These are phyloP conservation scores for Excoecaria cochinchinensis DNA, from an alignment of 345 rosid genomes.

Conservation along the genomic window DNA sequence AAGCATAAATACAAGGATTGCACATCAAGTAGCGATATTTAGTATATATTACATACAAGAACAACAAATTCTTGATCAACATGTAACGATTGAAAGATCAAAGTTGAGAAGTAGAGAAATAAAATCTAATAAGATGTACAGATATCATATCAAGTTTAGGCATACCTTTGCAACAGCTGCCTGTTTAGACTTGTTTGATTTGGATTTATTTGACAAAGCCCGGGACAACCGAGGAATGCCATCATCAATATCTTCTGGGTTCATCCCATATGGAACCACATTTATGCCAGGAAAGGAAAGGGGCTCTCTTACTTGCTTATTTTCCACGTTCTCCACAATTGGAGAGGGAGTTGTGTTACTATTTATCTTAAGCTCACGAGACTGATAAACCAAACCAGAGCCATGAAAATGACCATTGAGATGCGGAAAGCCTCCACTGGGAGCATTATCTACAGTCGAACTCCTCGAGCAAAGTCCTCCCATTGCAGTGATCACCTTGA, in stretches of 20 bases:
- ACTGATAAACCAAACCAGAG: conserved; percentile 43
- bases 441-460: conserved; percentile 88
- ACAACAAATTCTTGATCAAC: neutral
- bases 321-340: conserved; percentile 39
- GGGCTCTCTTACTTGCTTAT: conserved; percentile 47
- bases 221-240: conserved; percentile 78
- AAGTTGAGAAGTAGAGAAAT: conserved; percentile 3
- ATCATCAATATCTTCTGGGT: conserved; percentile 52
- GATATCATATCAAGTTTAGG: neutral
- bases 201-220: conserved; percentile 60
- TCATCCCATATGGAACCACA: conserved; percentile 33
- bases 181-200: conserved; percentile 78
- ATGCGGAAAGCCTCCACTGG: conserved; percentile 70
- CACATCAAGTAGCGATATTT: neutral
- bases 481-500: conserved; percentile 43
- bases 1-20: neutral
- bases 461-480: conserved; percentile 99
- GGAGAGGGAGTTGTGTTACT: conserved; percentile 42
- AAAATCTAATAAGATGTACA: neutral
- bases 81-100: neutral
- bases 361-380: conserved; percentile 49
- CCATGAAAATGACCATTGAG: conserved; percentile 55
- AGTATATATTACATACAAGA: neutral
- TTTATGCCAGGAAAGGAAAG: conserved; percentile 51
- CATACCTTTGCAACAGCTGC: conserved; percentile 82